A percentile compares a stretch with the other conserved stretches of the same genome.
phyloP scores from a whole-genome alignment of 2,329 filamentous ascomycete species.

The Sporothrix dimorphospora region DNA sequence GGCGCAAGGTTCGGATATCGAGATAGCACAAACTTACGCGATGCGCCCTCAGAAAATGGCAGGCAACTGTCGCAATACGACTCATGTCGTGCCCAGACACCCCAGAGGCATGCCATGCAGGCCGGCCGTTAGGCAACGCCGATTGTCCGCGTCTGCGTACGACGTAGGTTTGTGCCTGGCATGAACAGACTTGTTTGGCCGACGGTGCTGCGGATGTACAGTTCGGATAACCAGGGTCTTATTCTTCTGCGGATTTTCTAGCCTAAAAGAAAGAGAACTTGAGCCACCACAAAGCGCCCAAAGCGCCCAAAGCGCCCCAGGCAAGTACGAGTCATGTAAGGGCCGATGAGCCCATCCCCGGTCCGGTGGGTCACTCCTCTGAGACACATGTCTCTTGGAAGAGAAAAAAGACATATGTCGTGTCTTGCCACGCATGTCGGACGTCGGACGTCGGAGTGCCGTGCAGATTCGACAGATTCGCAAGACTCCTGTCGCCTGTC shows the following conservation, averaged over 20 bases:
- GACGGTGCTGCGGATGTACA: not conserved
- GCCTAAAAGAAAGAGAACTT: too few species aligned
- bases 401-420: not conserved
- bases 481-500: not conserved
- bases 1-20: not conserved
- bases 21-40: not conserved
- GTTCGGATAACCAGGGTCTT: too few species aligned
- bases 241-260: too few species aligned
- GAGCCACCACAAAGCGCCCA: too few species aligned
- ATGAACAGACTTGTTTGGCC: too few species aligned
- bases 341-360: not conserved
- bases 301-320: too few species aligned
- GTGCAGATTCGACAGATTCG: not conserved
- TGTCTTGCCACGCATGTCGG: not conserved
- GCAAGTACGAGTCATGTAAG: slow-evolving; percentile 11
- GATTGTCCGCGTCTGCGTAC: not conserved
- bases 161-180: not conserved
- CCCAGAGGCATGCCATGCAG: too few species aligned
- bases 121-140: not conserved
- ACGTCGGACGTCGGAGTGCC: not conserved
- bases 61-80: not conserved
- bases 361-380: not conserved
- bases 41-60: not conserved
- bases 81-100: not conserved
- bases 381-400: not conserved